Evolutionary conservation across 2,329 filamentous ascomycete species (phyloP).

Genomic region (Thermochaetoides dissita): DNA sequence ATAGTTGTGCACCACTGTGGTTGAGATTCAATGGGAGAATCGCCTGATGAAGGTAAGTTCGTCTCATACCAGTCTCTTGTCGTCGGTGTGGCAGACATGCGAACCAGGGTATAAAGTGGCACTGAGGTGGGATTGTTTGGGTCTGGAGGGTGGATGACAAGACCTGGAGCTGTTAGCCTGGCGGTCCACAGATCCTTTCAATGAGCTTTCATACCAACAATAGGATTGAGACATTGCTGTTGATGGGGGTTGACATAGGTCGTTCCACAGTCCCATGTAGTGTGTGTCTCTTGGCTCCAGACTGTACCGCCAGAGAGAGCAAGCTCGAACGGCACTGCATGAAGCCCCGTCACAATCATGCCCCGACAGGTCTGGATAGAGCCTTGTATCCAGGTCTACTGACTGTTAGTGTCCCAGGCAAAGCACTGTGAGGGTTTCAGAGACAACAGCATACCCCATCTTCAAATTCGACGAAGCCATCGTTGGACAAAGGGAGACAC

Average conservation of each 20-base stretch:
- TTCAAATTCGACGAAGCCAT: constrained; percentile 44
- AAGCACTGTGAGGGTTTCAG: neutral
- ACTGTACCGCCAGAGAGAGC: constrained; percentile 21
- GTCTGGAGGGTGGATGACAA: constrained; percentile 31
- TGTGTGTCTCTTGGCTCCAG: constrained; percentile 21
- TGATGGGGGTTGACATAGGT: constrained; percentile 22
- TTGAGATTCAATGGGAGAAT: constrained; percentile 9
- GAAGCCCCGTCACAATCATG: constrained; percentile 37
- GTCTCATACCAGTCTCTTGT: constrained; percentile 41
- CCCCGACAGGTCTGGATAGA: constrained; percentile 32
- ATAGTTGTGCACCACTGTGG: constrained; percentile 37
- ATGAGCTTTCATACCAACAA: constrained; percentile 24
- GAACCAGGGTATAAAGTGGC: constrained; percentile 38
- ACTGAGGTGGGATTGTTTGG: constrained; percentile 18
- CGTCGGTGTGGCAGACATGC: constrained; percentile 36
- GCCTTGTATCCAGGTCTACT: constrained; percentile 29
- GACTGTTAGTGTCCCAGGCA: neutral
- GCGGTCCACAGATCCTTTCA: no score
- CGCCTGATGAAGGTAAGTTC: constrained; percentile 24
- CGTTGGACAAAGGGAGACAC: constrained; percentile 35
- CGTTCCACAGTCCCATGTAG: constrained; percentile 31
- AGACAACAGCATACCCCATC: constrained; percentile 26
- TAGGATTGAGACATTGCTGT: constrained; percentile 27
- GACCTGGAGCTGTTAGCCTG: constrained; percentile 21
- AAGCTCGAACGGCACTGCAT: constrained; percentile 37